A percentile compares a stretch with the other conserved stretches of the same genome.
phyloP scores from a whole-genome alignment of 192 early-diverging fungal genomes.

The Thamnidium elegans region DNA sequence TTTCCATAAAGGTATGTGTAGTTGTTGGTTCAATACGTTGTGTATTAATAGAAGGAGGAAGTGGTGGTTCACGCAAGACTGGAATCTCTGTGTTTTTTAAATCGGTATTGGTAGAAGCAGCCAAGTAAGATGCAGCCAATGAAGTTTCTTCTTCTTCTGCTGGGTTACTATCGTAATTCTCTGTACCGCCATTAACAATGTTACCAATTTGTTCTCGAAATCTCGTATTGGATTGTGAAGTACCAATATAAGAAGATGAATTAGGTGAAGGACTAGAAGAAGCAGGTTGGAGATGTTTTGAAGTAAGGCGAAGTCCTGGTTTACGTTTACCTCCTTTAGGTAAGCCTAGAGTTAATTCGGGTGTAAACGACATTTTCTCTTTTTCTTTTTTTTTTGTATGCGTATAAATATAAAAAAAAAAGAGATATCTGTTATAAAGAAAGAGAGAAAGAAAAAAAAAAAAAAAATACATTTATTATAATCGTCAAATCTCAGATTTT shows the following conservation, averaged over 20 bases:
- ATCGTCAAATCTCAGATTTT: no score
- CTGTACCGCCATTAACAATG: conserved; percentile 18
- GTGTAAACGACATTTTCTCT: conserved; percentile 3
- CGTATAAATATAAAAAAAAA: background rate
- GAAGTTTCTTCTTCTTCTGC: conserved; percentile 19
- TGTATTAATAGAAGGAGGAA: background rate
- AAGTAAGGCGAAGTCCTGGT: conserved; percentile 4
- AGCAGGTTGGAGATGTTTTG: conserved; percentile 1
- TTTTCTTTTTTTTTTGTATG: background rate
- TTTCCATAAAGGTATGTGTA: conserved; percentile 20
- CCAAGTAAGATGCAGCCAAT: conserved; percentile 8
- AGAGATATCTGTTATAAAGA: background rate
- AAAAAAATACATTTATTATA: background rate
- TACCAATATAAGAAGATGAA: background rate
- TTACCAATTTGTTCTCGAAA: conserved; percentile 24
- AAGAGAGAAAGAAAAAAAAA: background rate
- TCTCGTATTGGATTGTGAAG: conserved; percentile 5
- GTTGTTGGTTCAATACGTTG: background rate
- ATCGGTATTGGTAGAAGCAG: background rate
- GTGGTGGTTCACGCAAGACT: conserved; percentile 4
- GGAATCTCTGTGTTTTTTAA: background rate
- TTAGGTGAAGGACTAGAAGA: conserved; percentile 5
- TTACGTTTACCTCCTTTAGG: conserved; percentile 19
- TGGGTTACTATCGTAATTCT: background rate
- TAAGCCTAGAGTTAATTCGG: background rate